phyloP scores from a whole-genome alignment of 805 yeast genomes.

The Cyberlindnera meyerae region DNA sequence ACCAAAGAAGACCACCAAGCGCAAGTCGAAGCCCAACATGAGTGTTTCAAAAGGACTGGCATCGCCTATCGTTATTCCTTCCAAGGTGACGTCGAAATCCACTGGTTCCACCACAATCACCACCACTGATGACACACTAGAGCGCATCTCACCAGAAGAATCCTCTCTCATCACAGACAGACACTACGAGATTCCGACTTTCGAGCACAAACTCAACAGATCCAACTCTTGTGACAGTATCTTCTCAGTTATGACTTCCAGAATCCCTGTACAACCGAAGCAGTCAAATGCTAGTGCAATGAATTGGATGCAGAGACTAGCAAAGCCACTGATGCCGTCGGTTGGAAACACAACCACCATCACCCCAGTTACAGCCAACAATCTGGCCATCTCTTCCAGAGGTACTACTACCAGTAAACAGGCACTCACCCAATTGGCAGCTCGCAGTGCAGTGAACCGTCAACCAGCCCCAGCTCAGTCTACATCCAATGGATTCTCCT shows the following conservation, averaged over 20 bases:
- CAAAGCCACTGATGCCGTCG: constrained; percentile 5
- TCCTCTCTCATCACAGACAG: neutral
- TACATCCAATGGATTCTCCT: constrained; percentile 6
- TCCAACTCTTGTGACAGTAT: constrained; percentile 28
- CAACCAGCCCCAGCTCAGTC: constrained; percentile 3
- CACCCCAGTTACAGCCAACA: constrained; percentile 8
- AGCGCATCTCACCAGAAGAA: constrained; percentile 1
- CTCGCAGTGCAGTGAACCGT: no score
- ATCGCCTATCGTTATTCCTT: no score
- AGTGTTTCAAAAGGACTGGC: no score
- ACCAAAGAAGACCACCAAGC: no score
- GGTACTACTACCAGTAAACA: constrained; percentile 4
- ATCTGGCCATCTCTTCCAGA: constrained; percentile 2
- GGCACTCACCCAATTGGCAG: constrained; percentile 14
- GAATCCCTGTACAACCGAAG: constrained; percentile 19
- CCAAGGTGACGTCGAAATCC: no score
- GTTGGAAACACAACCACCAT: constrained; percentile 6
- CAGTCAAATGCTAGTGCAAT: constrained; percentile 23
- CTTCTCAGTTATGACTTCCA: constrained; percentile 22
- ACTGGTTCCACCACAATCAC: no score
- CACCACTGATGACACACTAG: no score
- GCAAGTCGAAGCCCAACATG: no score
- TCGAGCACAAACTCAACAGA: constrained; percentile 25
- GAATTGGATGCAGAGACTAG: constrained; percentile 24
- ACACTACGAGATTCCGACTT: constrained; percentile 13